Evolutionary conservation across 1,284 basidiomycete genomes (phyloP), one percentile per base, ranked within the genome.

Genomic region (Leucoagaricus sp.): DNA sequence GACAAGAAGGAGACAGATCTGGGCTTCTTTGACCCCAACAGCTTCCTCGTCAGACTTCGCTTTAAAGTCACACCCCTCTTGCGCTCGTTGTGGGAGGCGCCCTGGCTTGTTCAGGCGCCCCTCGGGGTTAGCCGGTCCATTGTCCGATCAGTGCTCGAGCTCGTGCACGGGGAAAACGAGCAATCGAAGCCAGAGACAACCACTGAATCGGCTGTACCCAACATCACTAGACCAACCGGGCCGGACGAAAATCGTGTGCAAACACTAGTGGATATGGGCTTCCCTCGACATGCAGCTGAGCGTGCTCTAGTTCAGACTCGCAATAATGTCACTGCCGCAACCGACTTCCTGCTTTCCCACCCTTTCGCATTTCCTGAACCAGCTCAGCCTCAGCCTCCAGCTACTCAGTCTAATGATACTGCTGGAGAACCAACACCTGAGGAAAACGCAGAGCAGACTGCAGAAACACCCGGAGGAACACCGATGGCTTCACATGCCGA

Each of bases 181-280:
- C 87, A 90, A 59, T 69, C 77, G 13, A 84, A 80, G 61, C 77
- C 71, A 13, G 75, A 76, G 34, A 40, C 64, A 10, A 61, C 63
- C 28, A 71, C 74, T 52, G 65, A 71, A 21, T 63, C 64, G 28
- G 64, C 67, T 12, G 62, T 71, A 38, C 62, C 61, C 48, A 52
- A 50, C 21, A 50, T 63, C 49, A 71, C 80, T 26, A 76, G 81
- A 19, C 73, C 77, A 17, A 68, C 80, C 52, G 82, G 82, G 2
- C 85, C 89, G 0, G 91, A 93, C 65, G 90, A 93, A 65, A 81
- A 79, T 55, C 84, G 88, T 28, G 84, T 98, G 46, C 82, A 85
- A 49, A 89, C 94, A 65, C 78, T 99, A 49, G 88, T 87, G 15
- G 96, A 99, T 63, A 99, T 99, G 97, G 97, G 97, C 49, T 99